phyloP scores from a whole-genome alignment of 2,329 filamentous ascomycete species.

The Berkeleyomyces rouxiae region DNA sequence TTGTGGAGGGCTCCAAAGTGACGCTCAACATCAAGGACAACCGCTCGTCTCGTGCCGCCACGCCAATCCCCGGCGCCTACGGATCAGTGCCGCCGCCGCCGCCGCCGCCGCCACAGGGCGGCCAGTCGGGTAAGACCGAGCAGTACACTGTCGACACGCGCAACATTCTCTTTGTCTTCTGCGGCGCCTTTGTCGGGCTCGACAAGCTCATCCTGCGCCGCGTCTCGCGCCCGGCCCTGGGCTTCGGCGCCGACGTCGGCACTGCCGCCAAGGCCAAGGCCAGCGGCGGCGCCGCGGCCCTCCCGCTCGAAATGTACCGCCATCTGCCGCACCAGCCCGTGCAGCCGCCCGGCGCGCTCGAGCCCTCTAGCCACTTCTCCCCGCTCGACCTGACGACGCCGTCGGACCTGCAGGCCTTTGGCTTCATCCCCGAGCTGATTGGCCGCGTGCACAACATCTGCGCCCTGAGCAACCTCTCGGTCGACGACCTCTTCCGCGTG shows the following conservation, averaged over 20 bases:
- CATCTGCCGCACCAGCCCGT: conserved; percentile 40
- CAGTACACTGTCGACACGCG: conserved; percentile 73
- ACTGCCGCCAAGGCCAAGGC: conserved; percentile 26
- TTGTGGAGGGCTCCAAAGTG: conserved; percentile 88
- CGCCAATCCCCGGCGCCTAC: conserved; percentile 37
- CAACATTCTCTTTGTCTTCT: conserved; percentile 94
- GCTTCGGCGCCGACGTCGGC: conserved; percentile 74
- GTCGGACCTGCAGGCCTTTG: conserved; percentile 64
- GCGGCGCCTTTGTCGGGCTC: conserved; percentile 83
- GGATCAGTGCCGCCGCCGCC: conserved; percentile 25
- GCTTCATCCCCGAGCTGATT: conserved; percentile 88
- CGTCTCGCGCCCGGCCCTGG: conserved; percentile 72
- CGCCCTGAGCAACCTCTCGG: conserved; percentile 59
- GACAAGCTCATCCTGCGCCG: conserved; percentile 76
- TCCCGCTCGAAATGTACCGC: conserved; percentile 44
- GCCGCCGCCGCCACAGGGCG: conserved; percentile 28
- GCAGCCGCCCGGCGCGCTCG: conserved; percentile 17
- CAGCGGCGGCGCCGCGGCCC: conserved; percentile 32
- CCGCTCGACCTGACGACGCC: conserved; percentile 58
- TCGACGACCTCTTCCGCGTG: conserved; percentile 59
- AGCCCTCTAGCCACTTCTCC: conserved; percentile 26
- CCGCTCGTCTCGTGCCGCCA: conserved; percentile 37
- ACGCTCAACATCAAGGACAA: conserved; percentile 80
- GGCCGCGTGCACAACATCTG: conserved; percentile 87
- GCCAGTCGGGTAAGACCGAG: conserved; percentile 35